Base-by-base conservation (phyloP, 176 grass and related monocot genomes). In the Hordeum marinum region DNA sequence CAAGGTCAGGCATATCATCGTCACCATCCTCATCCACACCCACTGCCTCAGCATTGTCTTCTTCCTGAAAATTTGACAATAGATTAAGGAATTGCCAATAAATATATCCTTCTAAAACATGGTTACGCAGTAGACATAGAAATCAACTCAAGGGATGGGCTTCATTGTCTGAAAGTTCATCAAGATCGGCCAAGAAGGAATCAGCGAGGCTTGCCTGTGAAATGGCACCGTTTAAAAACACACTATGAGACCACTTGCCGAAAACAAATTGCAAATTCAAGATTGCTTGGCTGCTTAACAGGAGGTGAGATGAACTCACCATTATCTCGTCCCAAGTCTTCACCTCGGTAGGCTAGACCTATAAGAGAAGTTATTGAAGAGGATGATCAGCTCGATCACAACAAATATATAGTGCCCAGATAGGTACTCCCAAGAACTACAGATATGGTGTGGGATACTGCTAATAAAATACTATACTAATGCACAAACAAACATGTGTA, bases 141-240 rank as follows among this genome's bases (percentile, higher is more conserved):
- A 84, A 75, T 57, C 20, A 90, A 95, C 95, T 98, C 91, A 95
- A 89, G 58, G 85, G 79, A 68, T 88, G 88, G 23, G 79, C 87
- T 90, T 95, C 92, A 90, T 93, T 90, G 75, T 98, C 90, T 27
- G 95, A 98, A 45, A 98, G 81, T 71, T 98, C 92, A 57, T 98
- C 95, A 42, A 98, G 90, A 93, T 98, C 92, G 0, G 95, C 95
- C 60, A 98, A 87, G 85, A 98, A 98, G 63, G 95, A 98, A 95
- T 95, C 95, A 58, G 92, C 89, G 81, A 98, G 85, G 82, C 83
- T 98, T 41, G 95, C 95, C 92, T 98, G 87, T 42, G 31, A 73
- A 79, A 46, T 24, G 20, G 11, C 8, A 74, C 12, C 25, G 15
- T 63, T 74, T 55, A 62, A 25, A n/a, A 43, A 41, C 76, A 50